These are phyloP conservation scores for Tolypocladium inflatum DNA, from an alignment of 2,329 filamentous ascomycete genomes.

Conservation along the genomic window DNA sequence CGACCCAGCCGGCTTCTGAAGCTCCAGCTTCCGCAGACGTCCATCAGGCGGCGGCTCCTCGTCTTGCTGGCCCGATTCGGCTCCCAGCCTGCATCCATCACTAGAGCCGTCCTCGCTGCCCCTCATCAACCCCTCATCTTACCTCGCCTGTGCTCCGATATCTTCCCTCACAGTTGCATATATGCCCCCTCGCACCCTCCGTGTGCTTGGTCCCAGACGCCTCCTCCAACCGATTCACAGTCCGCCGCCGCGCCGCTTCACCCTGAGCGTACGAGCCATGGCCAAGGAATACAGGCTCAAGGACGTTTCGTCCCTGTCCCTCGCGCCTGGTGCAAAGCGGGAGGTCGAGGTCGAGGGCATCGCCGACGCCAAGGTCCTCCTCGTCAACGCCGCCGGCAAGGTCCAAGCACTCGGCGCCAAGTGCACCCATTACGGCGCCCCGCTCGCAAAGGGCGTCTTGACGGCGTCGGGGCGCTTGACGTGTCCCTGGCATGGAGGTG, in stretches of 20 bases:
- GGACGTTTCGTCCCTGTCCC: slow-evolving; percentile 60
- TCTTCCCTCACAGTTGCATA: neutral
- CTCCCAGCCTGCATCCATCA: neutral
- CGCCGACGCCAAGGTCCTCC: slow-evolving; percentile 73
- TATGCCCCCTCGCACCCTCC: neutral
- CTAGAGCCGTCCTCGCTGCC: neutral
- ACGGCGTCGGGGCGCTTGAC: slow-evolving; percentile 74
- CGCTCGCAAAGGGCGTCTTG: slow-evolving; percentile 76
- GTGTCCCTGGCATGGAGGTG: slow-evolving; percentile 95
- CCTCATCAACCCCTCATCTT: neutral
- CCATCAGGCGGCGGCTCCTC: neutral
- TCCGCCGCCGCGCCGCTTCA: slow-evolving; percentile 8
- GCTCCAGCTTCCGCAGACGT: neutral
- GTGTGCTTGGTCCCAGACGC: neutral
- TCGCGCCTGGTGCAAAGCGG: slow-evolving; percentile 74
- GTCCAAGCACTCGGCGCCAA: slow-evolving; percentile 73
- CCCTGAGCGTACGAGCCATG: slow-evolving; percentile 30
- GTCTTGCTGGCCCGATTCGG: neutral
- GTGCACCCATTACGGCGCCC: slow-evolving; percentile 89
- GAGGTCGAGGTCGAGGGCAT: slow-evolving; percentile 89
- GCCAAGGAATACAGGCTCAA: slow-evolving; percentile 61
- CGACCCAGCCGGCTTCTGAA: neutral
- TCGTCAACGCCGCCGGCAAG: slow-evolving; percentile 69
- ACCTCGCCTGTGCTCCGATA: neutral
- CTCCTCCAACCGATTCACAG: neutral